Evolutionary conservation across 352 stramenopile genomes (phyloP), one percentile per base, ranked within the genome.

Genomic region (Pythium sp.): DNA sequence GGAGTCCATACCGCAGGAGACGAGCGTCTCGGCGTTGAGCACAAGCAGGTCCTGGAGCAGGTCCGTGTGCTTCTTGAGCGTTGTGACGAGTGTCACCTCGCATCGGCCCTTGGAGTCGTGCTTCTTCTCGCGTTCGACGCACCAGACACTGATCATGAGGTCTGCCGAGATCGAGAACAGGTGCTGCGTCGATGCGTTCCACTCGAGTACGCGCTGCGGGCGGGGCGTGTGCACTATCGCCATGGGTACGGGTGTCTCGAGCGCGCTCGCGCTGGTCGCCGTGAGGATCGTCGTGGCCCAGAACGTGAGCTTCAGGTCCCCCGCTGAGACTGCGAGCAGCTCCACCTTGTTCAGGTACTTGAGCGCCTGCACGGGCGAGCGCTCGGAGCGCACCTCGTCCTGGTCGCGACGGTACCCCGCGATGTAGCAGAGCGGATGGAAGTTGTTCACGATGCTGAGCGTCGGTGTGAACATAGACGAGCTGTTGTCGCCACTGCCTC

Each of bases 221-320:
- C 86, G 79, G 14, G 80, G 80, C 0, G 84, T 94, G 34, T 90
- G 80, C 0, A 90, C 77, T 34, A 91, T 74, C 7, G 78, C 77
- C n/a, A 94, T 71, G 2, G 86, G 86, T n/a, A 77, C 41, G 5
- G 82, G 81, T 8, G 75, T 89, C 59, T 92, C 84, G 36, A 92
- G 65, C 0, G 84, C 84, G 22, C 84, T 90, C 5, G 80, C 65
- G 53, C 84, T 92, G 28, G 70, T 79, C 0, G 82, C 79, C 2
- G 81, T 92, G n/a, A 94, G 63, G 26, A 92, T 74, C 18, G 74
- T 79, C 1, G 82, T 76, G 2, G 81, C 67, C 86, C 86, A 94
- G 62, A 94, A 92, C 30, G 84, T 92, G 62, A 94, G 76, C 60
- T 92, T 94, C 18, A 94, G 66, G 51, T 94, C 86, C 0, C 84